Conservation (phyloP, 257 asterid genomes). For the Sherardia arvensis region DNA sequence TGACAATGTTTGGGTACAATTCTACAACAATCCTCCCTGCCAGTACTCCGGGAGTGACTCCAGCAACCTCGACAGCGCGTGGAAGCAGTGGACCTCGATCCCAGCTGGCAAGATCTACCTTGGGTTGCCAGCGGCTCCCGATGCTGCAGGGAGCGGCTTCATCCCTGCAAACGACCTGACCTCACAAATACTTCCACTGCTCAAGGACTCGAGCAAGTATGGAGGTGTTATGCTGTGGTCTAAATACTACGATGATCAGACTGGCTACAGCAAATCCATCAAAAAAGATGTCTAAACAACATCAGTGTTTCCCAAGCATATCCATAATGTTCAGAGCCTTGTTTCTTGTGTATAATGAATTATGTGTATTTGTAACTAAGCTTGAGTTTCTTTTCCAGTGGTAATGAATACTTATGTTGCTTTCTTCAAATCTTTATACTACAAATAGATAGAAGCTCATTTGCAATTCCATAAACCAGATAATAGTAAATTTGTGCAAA, state of each 20-base stretch:
- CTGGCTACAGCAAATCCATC: slow-evolving; percentile 17
- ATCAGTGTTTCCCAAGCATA: not conserved
- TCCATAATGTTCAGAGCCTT: not conserved
- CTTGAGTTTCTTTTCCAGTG: not conserved
- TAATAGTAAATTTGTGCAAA: not conserved
- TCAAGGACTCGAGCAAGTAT: slow-evolving; percentile 15
- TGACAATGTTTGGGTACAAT: slow-evolving; percentile 42
- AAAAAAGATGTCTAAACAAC: slow-evolving; percentile 12
- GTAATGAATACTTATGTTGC: not conserved
- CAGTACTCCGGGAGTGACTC: slow-evolving; percentile 19
- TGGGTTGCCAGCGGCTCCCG: slow-evolving; percentile 21
- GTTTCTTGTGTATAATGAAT: not conserved
- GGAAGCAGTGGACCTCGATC: slow-evolving; percentile 24
- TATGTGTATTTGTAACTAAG: not conserved
- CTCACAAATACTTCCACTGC: slow-evolving; percentile 15
- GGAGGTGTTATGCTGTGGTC: slow-evolving; percentile 28
- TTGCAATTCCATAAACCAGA: not conserved
- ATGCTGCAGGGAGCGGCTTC: slow-evolving; percentile 27
- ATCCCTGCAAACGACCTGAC: slow-evolving; percentile 15
- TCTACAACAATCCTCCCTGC: slow-evolving; percentile 37
- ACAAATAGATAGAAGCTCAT: not conserved
- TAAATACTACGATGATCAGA: slow-evolving; percentile 18
- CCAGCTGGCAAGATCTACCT: slow-evolving; percentile 16
- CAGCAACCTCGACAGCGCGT: slow-evolving; percentile 19
- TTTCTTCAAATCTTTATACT: not conserved